Percentiles rank a stretch among this genome's conserved stretches.
Evolutionary conservation across 2,329 filamentous ascomycete genomes (phyloP).

Genomic region (Septoria petroselini): DNA sequence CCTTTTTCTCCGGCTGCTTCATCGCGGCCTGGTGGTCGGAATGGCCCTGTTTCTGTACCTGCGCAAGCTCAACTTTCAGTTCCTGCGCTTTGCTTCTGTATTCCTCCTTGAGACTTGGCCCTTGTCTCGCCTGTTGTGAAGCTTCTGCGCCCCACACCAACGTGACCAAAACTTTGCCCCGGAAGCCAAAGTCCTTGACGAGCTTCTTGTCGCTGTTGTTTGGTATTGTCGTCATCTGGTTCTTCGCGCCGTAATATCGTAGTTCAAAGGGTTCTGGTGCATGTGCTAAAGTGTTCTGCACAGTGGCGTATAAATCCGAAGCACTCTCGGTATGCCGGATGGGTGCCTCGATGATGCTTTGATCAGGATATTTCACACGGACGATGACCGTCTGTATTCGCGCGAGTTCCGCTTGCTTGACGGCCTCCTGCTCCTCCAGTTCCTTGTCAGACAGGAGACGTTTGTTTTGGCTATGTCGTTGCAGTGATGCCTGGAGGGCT

Average conservation of each 20-base stretch:
- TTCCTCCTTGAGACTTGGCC: conserved; percentile 59
- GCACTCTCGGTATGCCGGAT: conserved; percentile 68
- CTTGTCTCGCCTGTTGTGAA: conserved; percentile 53
- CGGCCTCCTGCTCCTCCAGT: conserved; percentile 65
- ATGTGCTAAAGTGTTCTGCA: conserved; percentile 65
- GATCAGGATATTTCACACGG: conserved; percentile 84
- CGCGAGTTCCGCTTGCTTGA: conserved; percentile 63
- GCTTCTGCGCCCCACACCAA: conserved; percentile 69
- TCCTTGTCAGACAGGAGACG: conserved; percentile 81
- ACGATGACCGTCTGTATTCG: conserved; percentile 67
- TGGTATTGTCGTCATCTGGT: conserved; percentile 25
- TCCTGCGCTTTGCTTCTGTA: conserved; percentile 61
- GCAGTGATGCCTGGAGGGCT: conserved; percentile 67
- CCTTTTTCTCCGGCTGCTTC: conserved; percentile 30
- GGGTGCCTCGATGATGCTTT: conserved; percentile 70
- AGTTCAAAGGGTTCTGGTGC: conserved; percentile 66
- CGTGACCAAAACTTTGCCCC: conserved; percentile 69
- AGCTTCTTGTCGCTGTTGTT: conserved; percentile 49
- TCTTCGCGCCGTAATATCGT: conserved; percentile 57
- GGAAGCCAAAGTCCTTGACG: conserved; percentile 70
- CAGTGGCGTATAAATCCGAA: conserved; percentile 68
- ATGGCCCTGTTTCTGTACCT: conserved; percentile 41
- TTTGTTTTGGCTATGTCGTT: conserved; percentile 63
- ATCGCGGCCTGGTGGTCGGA: conserved; percentile 31
- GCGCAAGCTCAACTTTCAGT: conserved; percentile 61